phyloP scores from a whole-genome alignment of 1,284 basidiomycete species.

The Coriolopsis trogii region DNA sequence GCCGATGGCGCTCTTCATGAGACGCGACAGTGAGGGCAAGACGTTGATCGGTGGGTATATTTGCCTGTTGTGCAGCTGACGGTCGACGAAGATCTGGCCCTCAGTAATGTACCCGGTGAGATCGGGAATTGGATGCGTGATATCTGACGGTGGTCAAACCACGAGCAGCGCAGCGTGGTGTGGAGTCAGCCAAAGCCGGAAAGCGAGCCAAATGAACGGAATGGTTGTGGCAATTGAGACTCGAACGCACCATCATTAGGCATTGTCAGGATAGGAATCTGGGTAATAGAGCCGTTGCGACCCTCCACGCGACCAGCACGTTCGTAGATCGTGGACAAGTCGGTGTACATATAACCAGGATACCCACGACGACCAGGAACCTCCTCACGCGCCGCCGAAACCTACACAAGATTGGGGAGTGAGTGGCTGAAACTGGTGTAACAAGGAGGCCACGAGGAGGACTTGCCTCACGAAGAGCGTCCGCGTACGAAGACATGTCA shows the following conservation, averaged over 20 bases:
- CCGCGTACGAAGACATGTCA: constrained; percentile 98
- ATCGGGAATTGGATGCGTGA: constrained; percentile 99
- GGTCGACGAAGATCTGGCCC: constrained; percentile 99
- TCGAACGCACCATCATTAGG: constrained; percentile 89
- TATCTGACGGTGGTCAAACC: constrained; percentile 61
- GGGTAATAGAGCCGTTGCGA: constrained; percentile 98
- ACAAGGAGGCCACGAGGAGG: not conserved
- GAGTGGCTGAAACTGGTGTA: not conserved
- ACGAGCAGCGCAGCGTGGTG: constrained; percentile 15
- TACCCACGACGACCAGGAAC: constrained; percentile 99
- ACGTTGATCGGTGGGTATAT: constrained; percentile 99
- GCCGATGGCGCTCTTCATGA: constrained; percentile 99
- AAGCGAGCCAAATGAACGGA: constrained; percentile 19
- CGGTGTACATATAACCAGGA: constrained; percentile 99
- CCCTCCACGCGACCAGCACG: constrained; percentile 98
- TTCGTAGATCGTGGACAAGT: constrained; percentile 99
- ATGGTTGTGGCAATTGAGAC: constrained; percentile 2
- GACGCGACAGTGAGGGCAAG: constrained; percentile 94
- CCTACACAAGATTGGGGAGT: constrained; percentile 47
- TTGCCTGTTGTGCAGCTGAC: constrained; percentile 91
- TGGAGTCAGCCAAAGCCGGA: constrained; percentile 7
- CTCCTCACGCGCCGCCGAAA: constrained; percentile 98
- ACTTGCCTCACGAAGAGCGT: constrained; percentile 91
- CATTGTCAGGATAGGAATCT: constrained; percentile 99
- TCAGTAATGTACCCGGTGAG: constrained; percentile 99